Evolutionary conservation across 495 filamentous ascomycete species (phyloP).

Genomic region (Haplographium delicatum): DNA sequence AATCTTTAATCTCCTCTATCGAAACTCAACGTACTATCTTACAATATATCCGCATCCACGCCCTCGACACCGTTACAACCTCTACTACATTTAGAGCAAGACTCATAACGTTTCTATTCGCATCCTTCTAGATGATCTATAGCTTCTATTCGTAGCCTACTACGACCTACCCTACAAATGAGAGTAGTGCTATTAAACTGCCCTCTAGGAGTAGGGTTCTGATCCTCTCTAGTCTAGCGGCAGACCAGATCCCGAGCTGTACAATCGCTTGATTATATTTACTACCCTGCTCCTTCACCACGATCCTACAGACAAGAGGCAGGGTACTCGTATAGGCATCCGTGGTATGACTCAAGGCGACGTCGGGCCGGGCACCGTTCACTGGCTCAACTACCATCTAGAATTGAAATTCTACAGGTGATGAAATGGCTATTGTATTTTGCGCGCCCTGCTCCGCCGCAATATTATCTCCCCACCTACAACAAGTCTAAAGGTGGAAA

Average conservation of each 20-base stretch:
- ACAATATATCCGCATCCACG: no score
- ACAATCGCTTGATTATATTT: conserved; percentile 17
- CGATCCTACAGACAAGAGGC: conserved; percentile 13
- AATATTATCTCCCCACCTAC: no score
- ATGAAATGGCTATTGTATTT: no score
- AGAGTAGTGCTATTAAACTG: not conserved
- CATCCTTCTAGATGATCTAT: not conserved
- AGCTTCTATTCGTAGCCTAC: not conserved
- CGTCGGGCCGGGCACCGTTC: conserved; percentile 2
- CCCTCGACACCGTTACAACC: no score
- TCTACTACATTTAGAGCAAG: no score
- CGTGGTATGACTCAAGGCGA: conserved; percentile 18
- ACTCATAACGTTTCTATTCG: not conserved
- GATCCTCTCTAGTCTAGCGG: not conserved
- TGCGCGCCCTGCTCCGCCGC: no score
- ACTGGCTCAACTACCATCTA: conserved; percentile 7
- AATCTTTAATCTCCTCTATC: no score
- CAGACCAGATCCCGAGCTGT: conserved; percentile 18
- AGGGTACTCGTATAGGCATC: conserved; percentile 20
- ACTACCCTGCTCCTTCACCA: conserved; percentile 18
- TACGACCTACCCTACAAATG: not conserved
- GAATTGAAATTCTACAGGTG: no score
- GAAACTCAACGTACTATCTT: no score
- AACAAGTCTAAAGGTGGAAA: no score
- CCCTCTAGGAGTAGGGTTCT: not conserved